Conservation (phyloP, 495 filamentous ascomycete genomes). For the Physcia stellaris region DNA sequence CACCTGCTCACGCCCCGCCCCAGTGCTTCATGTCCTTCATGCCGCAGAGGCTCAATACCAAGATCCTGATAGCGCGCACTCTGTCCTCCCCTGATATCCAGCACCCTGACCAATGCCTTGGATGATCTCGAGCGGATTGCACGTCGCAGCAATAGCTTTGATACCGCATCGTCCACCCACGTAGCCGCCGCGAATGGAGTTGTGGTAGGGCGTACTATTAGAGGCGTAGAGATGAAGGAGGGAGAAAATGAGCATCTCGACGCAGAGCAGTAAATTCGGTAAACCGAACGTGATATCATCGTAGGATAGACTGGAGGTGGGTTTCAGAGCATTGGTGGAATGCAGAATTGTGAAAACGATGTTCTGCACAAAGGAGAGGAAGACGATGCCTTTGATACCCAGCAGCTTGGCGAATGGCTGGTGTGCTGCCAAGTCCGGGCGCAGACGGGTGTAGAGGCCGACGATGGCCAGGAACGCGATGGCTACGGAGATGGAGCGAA, state of each 20-base stretch:
- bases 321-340: slow-evolving; percentile 13
- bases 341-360: slow-evolving; percentile 22
- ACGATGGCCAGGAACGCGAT: slow-evolving; percentile 17
- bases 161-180: too few species aligned
- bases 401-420: slow-evolving; percentile 19
- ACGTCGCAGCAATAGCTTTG: too few species aligned
- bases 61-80: too few species aligned
- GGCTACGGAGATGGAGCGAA: slow-evolving; percentile 15
- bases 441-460: slow-evolving; percentile 17
- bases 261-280: slow-evolving; percentile 21
- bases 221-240: slow-evolving; percentile 24
- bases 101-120: too few species aligned
- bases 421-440: slow-evolving; percentile 12
- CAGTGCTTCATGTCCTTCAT: too few species aligned
- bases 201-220: slow-evolving; percentile 16
- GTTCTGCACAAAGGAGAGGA: slow-evolving; percentile 16
- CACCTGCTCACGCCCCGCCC: too few species aligned
- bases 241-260: slow-evolving; percentile 24
- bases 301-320: slow-evolving; percentile 17
- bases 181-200: too few species aligned
- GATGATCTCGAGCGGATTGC: too few species aligned
- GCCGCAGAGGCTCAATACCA: too few species aligned
- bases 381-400: slow-evolving; percentile 24
- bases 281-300: slow-evolving; percentile 23
- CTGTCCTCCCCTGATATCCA: too few species aligned